Conservation (phyloP, 2,329 filamentous ascomycete species). For the Curvularia spicifera region DNA sequence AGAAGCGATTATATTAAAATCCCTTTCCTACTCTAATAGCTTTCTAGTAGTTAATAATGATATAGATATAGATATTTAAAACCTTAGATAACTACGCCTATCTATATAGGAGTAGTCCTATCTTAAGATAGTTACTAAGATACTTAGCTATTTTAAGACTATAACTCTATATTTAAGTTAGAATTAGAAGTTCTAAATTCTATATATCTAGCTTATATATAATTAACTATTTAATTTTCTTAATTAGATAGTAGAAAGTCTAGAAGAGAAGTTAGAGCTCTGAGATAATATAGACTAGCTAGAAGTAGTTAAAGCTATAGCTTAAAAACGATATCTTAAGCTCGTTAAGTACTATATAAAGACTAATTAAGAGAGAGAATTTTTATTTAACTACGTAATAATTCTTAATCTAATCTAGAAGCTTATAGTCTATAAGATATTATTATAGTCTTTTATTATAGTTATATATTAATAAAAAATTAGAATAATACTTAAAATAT, state of each 20-base stretch:
- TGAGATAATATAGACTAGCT: too few relatives aligned
- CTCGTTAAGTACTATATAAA: background rate
- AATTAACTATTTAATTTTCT: too few relatives aligned
- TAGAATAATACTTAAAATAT: background rate
- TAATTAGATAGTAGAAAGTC: too few relatives aligned
- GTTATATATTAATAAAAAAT: background rate
- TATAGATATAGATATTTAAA: too few relatives aligned
- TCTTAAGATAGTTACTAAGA: background rate
- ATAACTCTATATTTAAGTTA: background rate
- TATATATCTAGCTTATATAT: slow-evolving; percentile 1
- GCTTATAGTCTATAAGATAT: slow-evolving; percentile 11
- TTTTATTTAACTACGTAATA: background rate
- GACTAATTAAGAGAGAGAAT: background rate
- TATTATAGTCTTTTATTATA: slow-evolving; percentile 16
- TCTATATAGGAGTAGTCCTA: background rate
- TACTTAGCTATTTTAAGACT: background rate
- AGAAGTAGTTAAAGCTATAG: too few relatives aligned
- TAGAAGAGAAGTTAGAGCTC: too few relatives aligned
- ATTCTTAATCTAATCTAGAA: slow-evolving; percentile 9
- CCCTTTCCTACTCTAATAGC: background rate
- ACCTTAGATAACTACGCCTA: background rate
- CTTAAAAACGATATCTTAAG: too few relatives aligned
- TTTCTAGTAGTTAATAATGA: background rate
- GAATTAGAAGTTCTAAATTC: background rate
- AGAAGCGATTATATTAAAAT: slow-evolving; percentile 8